Percentiles rank a stretch among this genome's conserved stretches.
These are phyloP conservation scores for Fomitopsis serialis DNA, from an alignment of 768 basidiomycete species.

Conservation along the genomic window DNA sequence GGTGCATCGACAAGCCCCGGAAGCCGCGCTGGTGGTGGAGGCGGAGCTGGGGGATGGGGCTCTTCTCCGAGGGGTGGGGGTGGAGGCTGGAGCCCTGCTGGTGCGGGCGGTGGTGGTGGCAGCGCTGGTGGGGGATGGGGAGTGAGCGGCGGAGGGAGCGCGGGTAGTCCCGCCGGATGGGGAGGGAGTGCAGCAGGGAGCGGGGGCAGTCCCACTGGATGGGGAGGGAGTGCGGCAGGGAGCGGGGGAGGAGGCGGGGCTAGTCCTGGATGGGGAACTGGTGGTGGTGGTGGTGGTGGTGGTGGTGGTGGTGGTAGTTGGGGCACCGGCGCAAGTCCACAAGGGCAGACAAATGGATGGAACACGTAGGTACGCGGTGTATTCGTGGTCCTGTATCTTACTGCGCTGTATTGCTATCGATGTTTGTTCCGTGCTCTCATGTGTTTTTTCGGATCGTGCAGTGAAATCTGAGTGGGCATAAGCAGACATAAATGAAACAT, in stretches of 20 bases:
- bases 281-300: constrained; percentile 14
- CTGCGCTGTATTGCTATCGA: background rate
- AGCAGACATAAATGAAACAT: background rate
- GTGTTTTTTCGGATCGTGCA: too few relatives aligned
- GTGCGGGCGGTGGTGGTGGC: constrained; percentile 4
- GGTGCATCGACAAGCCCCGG: constrained; percentile 25
- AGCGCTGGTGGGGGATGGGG: constrained; percentile 13
- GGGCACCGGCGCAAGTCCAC: constrained; percentile 24
- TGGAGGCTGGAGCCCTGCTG: constrained; percentile 9
- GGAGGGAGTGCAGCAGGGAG: too few relatives aligned
- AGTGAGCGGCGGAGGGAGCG: constrained; percentile 19
- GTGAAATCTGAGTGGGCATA: too few relatives aligned
- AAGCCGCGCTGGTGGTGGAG: constrained; percentile 19
- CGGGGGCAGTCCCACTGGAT: too few relatives aligned
- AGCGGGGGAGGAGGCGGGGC: constrained; percentile 10
- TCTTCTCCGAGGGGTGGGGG: constrained; percentile 14
- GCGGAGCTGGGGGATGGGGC: constrained; percentile 12
- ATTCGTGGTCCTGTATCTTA: background rate
- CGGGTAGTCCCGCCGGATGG: constrained; percentile 22
- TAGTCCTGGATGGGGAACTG: constrained; percentile 13
- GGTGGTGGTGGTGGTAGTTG: constrained; percentile 22
- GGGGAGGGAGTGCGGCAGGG: too few relatives aligned
- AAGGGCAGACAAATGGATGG: constrained; percentile 24
- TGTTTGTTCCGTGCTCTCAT: too few relatives aligned
- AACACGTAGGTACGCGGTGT: constrained; percentile 18